phyloP scores from a whole-genome alignment of 208 protist genomes.

The Wallacemonas sp. region DNA sequence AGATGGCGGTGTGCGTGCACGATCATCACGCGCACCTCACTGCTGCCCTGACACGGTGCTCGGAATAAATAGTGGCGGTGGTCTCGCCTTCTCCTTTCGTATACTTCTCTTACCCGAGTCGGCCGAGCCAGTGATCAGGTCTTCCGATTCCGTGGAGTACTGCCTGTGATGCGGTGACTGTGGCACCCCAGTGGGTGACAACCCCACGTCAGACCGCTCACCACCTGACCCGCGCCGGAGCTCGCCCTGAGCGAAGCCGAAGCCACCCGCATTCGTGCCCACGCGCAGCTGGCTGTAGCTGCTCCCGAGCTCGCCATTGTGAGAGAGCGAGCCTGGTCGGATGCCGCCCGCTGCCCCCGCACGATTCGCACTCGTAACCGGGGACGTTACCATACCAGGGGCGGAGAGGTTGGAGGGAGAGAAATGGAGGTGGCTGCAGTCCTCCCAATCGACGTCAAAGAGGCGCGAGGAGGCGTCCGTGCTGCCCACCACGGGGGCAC shows the following conservation, averaged over 20 bases:
- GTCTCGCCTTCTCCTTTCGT: neutral
- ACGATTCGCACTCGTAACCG: neutral
- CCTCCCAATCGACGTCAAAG: constrained; percentile 5
- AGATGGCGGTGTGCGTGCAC: no score
- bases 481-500: neutral
- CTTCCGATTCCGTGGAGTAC: neutral
- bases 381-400: neutral
- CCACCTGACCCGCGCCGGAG: neutral
- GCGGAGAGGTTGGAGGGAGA: constrained; percentile 3
- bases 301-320: constrained; percentile 4
- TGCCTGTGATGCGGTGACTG: no score
- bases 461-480: neutral
- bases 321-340: neutral
- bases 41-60: constrained; percentile 1
- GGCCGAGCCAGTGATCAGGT: neutral
- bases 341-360: neutral
- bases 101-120: neutral
- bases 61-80: constrained; percentile 8
- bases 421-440: constrained; percentile 8
- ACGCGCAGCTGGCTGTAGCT: constrained; percentile 12
- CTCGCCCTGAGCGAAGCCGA: neutral
- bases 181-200: no score
- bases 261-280: neutral
- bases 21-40: no score
- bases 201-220: neutral